A percentile compares a stretch with the other conserved stretches of the same genome.
These are phyloP conservation scores for Blastomyces percursus DNA, from an alignment of 2,329 filamentous ascomycete species.

Conservation along the genomic window DNA sequence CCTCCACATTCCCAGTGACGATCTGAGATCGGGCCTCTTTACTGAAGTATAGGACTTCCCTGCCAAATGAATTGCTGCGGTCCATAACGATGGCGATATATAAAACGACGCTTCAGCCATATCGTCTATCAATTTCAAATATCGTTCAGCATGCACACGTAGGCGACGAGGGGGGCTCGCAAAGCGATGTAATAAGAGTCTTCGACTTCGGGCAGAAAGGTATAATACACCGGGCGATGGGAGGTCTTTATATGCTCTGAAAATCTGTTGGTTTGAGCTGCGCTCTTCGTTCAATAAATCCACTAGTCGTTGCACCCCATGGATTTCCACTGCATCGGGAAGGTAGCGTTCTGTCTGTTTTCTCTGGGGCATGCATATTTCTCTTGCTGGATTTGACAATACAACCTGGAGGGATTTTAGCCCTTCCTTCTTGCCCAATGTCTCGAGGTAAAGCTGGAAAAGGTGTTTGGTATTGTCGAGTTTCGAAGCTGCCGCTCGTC, in stretches of 20 bases:
- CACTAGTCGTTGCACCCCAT: conserved; percentile 28
- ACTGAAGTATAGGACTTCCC: conserved; percentile 56
- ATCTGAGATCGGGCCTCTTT: conserved; percentile 50
- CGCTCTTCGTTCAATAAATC: conserved; percentile 35
- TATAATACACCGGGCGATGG: conserved; percentile 44
- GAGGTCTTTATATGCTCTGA: conserved; percentile 42
- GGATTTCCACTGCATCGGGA: conserved; percentile 23
- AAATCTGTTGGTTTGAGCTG: conserved; percentile 41
- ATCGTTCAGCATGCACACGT: conserved; percentile 56
- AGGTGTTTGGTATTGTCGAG: conserved; percentile 6
- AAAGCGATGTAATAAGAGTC: conserved; percentile 56
- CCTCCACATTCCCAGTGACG: conserved; percentile 67
- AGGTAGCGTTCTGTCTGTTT: conserved; percentile 5
- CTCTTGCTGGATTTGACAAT: conserved; percentile 14
- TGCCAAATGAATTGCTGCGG: conserved; percentile 67
- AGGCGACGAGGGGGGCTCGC: conserved; percentile 40
- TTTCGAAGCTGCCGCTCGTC: background rate
- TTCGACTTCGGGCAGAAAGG: conserved; percentile 43
- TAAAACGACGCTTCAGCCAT: conserved; percentile 63
- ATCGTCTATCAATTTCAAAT: conserved; percentile 73
- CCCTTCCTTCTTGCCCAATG: conserved; percentile 13
- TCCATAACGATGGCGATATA: conserved; percentile 64
- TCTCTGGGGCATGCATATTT: conserved; percentile 10
- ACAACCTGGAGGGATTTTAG: conserved; percentile 11
- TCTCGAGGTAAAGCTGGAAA: conserved; percentile 12